Conservation (phyloP, 73 alveolate species). For the Symbiodinium natans region DNA sequence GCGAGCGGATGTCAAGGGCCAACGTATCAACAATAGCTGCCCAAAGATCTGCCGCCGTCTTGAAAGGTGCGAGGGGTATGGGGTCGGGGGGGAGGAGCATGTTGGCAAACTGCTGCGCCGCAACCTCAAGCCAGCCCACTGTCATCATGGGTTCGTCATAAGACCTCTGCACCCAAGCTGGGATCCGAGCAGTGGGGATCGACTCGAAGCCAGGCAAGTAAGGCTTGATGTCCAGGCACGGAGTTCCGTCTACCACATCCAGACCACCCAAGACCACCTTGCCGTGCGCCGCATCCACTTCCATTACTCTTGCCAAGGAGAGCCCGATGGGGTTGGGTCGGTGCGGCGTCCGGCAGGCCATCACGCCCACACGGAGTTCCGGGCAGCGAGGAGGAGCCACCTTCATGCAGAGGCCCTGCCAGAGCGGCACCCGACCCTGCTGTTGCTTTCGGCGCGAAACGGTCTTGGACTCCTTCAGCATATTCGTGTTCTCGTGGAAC, state of each 20-base stretch:
- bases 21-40: conserved; percentile 57
- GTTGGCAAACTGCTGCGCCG: background rate
- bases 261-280: conserved; percentile 56
- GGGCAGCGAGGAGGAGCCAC: conserved; percentile 93
- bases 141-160: conserved; percentile 93
- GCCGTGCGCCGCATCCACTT: conserved; percentile 31
- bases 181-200: conserved; percentile 6
- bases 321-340: conserved; percentile 86
- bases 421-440: conserved; percentile 78
- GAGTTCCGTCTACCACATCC: conserved; percentile 87
- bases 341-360: conserved; percentile 92
- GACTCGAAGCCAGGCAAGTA: conserved; percentile 72
- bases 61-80: background rate
- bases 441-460: conserved; percentile 36
- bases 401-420: conserved; percentile 93
- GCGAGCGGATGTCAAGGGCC: conserved; percentile 89
- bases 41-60: background rate
- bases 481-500: conserved; percentile 88
- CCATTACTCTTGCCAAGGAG: conserved; percentile 64
- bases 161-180: conserved; percentile 64
- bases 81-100: background rate
- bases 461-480: conserved; percentile 60
- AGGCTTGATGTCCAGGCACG: conserved; percentile 87
- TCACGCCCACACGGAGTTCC: conserved; percentile 83
- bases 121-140: background rate